Percentiles rank a stretch among this genome's conserved stretches.
Evolutionary conservation across 768 basidiomycete species (phyloP).

Genomic region (Suillus placidus): DNA sequence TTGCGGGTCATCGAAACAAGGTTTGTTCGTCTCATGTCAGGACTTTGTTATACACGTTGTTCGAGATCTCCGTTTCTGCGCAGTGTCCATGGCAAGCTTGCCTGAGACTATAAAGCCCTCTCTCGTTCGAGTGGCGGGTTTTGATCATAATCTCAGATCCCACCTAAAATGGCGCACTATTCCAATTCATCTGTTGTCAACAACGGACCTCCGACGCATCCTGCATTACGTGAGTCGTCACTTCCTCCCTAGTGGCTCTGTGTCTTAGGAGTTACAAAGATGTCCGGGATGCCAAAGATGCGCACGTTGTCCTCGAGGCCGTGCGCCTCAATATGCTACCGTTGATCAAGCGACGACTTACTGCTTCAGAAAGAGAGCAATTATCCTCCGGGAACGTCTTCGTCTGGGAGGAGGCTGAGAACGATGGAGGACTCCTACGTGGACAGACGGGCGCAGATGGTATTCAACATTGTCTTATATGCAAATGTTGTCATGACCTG

Average conservation of each 20-base stretch:
- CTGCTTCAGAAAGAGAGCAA: conserved; percentile 68
- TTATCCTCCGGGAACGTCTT: conserved; percentile 76
- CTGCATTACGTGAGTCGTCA: conserved; percentile 31
- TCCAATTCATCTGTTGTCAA: conserved; percentile 21
- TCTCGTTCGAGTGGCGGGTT: conserved; percentile 8
- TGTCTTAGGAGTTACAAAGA: conserved; percentile 42
- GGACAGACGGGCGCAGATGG: conserved; percentile 86
- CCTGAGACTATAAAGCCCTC: conserved; percentile 30
- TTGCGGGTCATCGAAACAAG: conserved; percentile 25
- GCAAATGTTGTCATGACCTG: conserved; percentile 10
- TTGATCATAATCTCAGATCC: conserved; percentile 14
- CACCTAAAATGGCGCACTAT: conserved; percentile 14
- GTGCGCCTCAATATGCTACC: conserved; percentile 72
- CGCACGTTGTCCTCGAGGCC: conserved; percentile 75
- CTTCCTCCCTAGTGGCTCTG: neutral
- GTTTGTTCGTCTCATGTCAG: conserved; percentile 33
- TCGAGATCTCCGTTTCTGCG: conserved; percentile 26
- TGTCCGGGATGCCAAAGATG: conserved; percentile 78
- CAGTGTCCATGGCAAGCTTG: conserved; percentile 17
- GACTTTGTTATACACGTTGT: conserved; percentile 30
- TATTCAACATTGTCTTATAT: conserved; percentile 27
- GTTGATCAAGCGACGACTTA: conserved; percentile 70
- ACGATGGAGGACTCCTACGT: conserved; percentile 69
- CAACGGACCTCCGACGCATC: conserved; percentile 32
- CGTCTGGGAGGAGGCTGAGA: conserved; percentile 84